A percentile compares a stretch with the other conserved stretches of the same genome.
phyloP scores from a whole-genome alignment of 257 asterid genomes.

The Prunella vulgaris region DNA sequence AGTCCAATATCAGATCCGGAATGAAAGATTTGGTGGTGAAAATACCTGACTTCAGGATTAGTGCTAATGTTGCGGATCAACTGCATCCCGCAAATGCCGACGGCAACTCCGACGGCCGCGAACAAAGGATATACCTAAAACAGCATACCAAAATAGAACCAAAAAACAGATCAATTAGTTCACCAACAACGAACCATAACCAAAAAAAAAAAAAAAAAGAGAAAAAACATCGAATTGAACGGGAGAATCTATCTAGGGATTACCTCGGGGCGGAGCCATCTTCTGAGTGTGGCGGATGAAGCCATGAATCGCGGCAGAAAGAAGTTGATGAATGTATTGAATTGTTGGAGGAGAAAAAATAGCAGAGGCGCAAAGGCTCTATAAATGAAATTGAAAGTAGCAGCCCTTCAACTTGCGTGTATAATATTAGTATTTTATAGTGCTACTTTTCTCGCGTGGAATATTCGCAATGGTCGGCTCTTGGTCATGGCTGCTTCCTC shows the following conservation, averaged over 20 bases:
- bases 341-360: background rate
- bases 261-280: slow-evolving; percentile 96
- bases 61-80: slow-evolving; percentile 67
- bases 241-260: slow-evolving; percentile 22
- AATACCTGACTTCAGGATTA: slow-evolving; percentile 95
- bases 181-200: background rate
- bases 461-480: slow-evolving; percentile 12
- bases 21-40: background rate
- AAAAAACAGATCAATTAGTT: too few relatives aligned
- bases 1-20: background rate
- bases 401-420: background rate
- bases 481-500: background rate
- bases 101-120: slow-evolving; percentile 81
- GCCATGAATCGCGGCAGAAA: slow-evolving; percentile 41
- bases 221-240: background rate
- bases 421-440: background rate
- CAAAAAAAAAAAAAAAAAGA: background rate
- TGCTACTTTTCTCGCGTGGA: background rate
- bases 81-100: slow-evolving; percentile 88
- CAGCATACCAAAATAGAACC: slow-evolving; percentile 20
- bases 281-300: slow-evolving; percentile 48
- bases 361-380: background rate
- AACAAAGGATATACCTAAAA: slow-evolving; percentile 78
- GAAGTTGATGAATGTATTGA: slow-evolving; percentile 1
- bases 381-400: background rate